Percentiles rank a stretch among this genome's conserved stretches.
Evolutionary conservation across 176 grass and related monocot species (phyloP).

Genomic region (Typha latifolia): DNA sequence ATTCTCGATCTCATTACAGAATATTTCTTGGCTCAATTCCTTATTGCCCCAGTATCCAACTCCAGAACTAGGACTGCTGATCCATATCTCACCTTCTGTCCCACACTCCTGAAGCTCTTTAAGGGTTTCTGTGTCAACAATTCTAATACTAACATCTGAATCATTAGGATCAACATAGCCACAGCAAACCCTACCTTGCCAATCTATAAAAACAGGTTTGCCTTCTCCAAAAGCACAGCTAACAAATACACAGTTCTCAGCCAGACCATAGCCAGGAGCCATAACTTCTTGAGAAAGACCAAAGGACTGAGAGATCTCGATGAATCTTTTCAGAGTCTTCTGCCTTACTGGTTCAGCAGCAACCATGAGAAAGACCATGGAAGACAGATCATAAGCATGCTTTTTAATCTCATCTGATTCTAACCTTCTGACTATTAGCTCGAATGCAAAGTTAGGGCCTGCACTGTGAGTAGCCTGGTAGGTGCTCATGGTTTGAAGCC

Average conservation of each 20-base stretch:
- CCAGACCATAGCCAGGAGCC: constrained; percentile 61
- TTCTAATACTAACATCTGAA: constrained; percentile 43
- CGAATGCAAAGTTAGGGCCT: constrained; percentile 70
- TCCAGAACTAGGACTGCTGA: constrained; percentile 66
- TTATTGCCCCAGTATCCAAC: constrained; percentile 52
- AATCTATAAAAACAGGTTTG: constrained; percentile 54
- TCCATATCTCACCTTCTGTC: constrained; percentile 74
- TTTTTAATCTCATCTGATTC: constrained; percentile 33
- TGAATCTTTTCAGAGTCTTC: constrained; percentile 61
- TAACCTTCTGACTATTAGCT: constrained; percentile 54
- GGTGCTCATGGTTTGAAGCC: constrained; percentile 51
- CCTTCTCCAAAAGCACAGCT: constrained; percentile 64
- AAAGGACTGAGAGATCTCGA: constrained; percentile 44
- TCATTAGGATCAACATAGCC: constrained; percentile 44
- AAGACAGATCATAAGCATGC: constrained; percentile 42
- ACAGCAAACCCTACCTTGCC: constrained; percentile 67
- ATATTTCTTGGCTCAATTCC: constrained; percentile 60
- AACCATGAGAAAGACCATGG: constrained; percentile 68
- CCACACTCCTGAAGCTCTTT: constrained; percentile 38
- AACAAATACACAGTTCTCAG: constrained; percentile 70
- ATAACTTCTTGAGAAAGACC: constrained; percentile 59
- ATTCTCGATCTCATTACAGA: constrained; percentile 48
- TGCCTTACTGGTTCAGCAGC: constrained; percentile 70
- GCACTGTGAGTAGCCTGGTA: constrained; percentile 62
- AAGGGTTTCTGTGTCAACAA: constrained; percentile 46